Base-by-base conservation (phyloP, 495 filamentous ascomycete species). In the Podospora sp. region DNA sequence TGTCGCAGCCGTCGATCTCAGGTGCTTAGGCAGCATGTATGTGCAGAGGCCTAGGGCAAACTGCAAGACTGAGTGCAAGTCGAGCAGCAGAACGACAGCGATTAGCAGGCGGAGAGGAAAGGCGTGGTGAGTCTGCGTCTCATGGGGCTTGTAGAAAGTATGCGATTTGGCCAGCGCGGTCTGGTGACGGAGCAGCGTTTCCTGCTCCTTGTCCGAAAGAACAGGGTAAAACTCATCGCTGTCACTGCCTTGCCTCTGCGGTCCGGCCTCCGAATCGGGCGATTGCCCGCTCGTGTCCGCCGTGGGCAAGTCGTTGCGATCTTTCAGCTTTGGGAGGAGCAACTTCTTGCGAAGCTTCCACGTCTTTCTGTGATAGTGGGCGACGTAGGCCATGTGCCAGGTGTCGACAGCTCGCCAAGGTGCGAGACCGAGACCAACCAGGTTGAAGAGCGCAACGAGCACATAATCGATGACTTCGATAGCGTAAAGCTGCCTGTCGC, bases 121-220 rank as follows among this genome's bases (percentile, higher is more conserved):
- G 7, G 91, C 91, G 71, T 89, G 84, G 71, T 94, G 91, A 1
- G 91, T 93, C 49, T 85, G 77, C 0, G 91, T 93, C 78, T 93
- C 91, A 77, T 94, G 90, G 0, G 91, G 91, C 73, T 91, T 92
- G 81, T 93, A 94, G 77, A 92, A 94, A 1, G 90, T 91, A 72
- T 94, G 91, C 0, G 88, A 90, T 60, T 87, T 90, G 69, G 88
- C 81, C 67, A 93, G 89, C 70, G 92, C 93, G 35, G 78, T 82
- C 69, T 92, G 89, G 72, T 94, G 91, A 68, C 93, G 86, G 40
- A 85, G 80, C 14, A 94, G 81, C 36, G 81, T 82, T 29, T 77
- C 77, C 71, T 92, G 88, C 71, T 92, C 87, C 40, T 81, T 76
- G 14, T 83, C 83, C 20, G 80, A 83, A 4, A 94, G 81, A 0